phyloP scores from a whole-genome alignment of 1,284 basidiomycete genomes.

The Gymnopus androsaceus region DNA sequence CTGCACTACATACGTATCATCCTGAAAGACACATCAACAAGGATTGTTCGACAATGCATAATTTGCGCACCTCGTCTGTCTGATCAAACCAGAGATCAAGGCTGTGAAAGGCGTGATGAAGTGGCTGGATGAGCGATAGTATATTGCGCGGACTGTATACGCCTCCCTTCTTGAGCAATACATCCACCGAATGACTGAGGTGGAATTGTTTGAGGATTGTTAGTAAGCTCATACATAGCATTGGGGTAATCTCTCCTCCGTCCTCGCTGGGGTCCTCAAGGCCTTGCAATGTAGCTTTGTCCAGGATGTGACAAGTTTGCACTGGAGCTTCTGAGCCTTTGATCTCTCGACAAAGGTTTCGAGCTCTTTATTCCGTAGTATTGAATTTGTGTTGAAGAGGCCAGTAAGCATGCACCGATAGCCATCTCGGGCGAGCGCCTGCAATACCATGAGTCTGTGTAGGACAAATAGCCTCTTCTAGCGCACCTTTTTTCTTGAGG shows the following conservation, averaged over 20 bases:
- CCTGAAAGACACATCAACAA: conserved; percentile 8
- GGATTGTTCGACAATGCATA: conserved; percentile 11
- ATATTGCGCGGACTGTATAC: conserved; percentile 18
- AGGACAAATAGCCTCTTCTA: conserved; percentile 14
- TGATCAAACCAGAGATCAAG: neutral
- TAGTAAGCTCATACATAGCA: conserved; percentile 6
- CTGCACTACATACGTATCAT: neutral
- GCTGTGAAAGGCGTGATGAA: neutral
- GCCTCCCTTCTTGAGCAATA: neutral
- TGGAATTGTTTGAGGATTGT: conserved; percentile 22
- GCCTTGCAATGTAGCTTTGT: conserved; percentile 19
- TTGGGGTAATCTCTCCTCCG: neutral
- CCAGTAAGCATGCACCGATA: conserved; percentile 23
- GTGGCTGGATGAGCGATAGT: neutral
- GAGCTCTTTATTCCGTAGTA: conserved; percentile 12
- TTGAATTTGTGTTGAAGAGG: conserved; percentile 15
- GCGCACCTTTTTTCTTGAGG: conserved; percentile 5
- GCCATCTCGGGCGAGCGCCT: conserved; percentile 24
- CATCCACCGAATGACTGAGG: conserved; percentile 5
- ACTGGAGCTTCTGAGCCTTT: neutral
- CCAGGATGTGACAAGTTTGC: conserved; percentile 20
- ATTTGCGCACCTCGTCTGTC: neutral
- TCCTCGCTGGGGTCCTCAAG: conserved; percentile 9
- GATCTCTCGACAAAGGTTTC: neutral
- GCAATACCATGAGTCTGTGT: conserved; percentile 8